Evolutionary conservation across 73 alveolate species (phyloP).

Genomic region (Paramecium octaurelia): DNA sequence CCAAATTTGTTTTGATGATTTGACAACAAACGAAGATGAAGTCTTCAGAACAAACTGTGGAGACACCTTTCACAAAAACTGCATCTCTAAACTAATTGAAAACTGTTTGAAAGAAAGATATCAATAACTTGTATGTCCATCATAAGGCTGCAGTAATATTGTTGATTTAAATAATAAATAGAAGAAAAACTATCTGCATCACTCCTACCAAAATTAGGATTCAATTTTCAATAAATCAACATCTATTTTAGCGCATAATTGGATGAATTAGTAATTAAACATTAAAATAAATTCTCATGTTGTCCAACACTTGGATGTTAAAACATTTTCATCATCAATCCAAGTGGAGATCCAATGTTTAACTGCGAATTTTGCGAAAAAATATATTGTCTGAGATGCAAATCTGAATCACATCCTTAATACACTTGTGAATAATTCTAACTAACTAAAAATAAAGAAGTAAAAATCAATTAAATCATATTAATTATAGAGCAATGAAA

Average conservation of each 20-base stretch:
- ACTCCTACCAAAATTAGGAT: slow-evolving; percentile 26
- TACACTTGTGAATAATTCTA: slow-evolving; percentile 53
- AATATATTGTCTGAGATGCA: slow-evolving; percentile 56
- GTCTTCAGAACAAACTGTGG: slow-evolving; percentile 53
- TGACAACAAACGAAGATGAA: background rate
- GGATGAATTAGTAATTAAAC: slow-evolving; percentile 26
- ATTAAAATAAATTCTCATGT: slow-evolving; percentile 51
- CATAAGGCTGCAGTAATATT: slow-evolving; percentile 43
- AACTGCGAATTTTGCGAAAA: slow-evolving; percentile 56
- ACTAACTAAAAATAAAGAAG: slow-evolving; percentile 38
- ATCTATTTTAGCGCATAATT: slow-evolving; percentile 43
- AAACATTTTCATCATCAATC: slow-evolving; percentile 42
- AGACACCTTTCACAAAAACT: slow-evolving; percentile 57
- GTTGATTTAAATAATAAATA: background rate
- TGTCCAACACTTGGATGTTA: slow-evolving; percentile 70
- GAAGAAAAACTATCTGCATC: slow-evolving; percentile 46
- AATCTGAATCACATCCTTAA: slow-evolving; percentile 59
- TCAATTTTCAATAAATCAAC: background rate
- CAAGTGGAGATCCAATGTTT: background rate
- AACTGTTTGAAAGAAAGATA: background rate
- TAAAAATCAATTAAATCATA: background rate
- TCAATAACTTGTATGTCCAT: slow-evolving; percentile 57
- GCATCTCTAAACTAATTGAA: slow-evolving; percentile 42
- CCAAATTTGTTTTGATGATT: background rate
- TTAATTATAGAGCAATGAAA: slow-evolving; percentile 2